These are phyloP conservation scores for Podosphaera aphanis DNA, from an alignment of 2,329 filamentous ascomycete genomes.

Conservation along the genomic window DNA sequence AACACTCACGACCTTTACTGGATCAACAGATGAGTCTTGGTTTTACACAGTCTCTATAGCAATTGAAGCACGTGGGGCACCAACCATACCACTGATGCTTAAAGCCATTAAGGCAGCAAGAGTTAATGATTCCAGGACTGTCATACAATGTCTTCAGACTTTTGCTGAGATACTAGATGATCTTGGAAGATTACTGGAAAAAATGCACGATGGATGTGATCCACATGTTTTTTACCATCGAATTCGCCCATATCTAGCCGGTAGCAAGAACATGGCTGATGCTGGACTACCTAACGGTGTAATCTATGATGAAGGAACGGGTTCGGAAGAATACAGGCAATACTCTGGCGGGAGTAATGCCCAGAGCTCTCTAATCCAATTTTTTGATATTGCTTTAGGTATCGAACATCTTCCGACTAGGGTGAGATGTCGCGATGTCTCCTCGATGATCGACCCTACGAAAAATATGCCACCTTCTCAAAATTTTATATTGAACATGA, in stretches of 20 bases:
- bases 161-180: slow-evolving; percentile 82
- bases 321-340: slow-evolving; percentile 45
- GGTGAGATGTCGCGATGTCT: slow-evolving; percentile 29
- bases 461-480: slow-evolving; percentile 28
- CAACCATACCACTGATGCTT: slow-evolving; percentile 73
- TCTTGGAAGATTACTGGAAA: slow-evolving; percentile 50
- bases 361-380: slow-evolving; percentile 89
- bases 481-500: slow-evolving; percentile 95
- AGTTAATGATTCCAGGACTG: slow-evolving; percentile 40
- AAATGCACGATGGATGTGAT: slow-evolving; percentile 91
- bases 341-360: slow-evolving; percentile 91
- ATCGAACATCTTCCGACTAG: slow-evolving; percentile 81
- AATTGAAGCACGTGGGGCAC: slow-evolving; percentile 77
- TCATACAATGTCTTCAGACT: slow-evolving; percentile 51
- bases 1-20: slow-evolving; percentile 75
- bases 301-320: slow-evolving; percentile 61
- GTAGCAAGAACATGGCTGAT: slow-evolving; percentile 93
- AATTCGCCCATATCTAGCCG: slow-evolving; percentile 85
- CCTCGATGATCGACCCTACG: slow-evolving; percentile 5
- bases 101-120: slow-evolving; percentile 64
- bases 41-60: slow-evolving; percentile 92
- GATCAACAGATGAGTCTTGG: slow-evolving; percentile 91
- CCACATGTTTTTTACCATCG: slow-evolving; percentile 87
- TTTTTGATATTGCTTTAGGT: slow-evolving; percentile 81
- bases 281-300: slow-evolving; percentile 75